Conservation (phyloP, 495 filamentous ascomycete genomes). For the Trichoderma gamsii region DNA sequence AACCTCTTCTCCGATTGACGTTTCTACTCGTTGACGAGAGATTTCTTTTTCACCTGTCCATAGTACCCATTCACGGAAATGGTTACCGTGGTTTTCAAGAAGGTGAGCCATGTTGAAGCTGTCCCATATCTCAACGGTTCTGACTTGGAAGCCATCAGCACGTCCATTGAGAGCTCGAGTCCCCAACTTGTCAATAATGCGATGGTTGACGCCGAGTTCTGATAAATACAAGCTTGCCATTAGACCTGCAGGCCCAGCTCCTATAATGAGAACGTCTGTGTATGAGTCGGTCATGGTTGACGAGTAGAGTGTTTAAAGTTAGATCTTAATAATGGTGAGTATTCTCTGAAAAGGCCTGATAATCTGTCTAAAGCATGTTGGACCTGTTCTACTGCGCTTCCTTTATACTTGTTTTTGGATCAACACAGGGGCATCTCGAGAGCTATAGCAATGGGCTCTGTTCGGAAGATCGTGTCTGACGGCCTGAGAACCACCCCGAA, state of each 20-base stretch:
- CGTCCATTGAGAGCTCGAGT: conserved; percentile 52
- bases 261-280: conserved; percentile 51
- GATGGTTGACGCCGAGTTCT: conserved; percentile 48
- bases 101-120: conserved; percentile 58
- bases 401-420: too few species aligned
- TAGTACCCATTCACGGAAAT: conserved; percentile 42
- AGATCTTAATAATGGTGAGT: too few species aligned
- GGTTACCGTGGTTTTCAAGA: conserved; percentile 53
- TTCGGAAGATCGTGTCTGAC: too few species aligned
- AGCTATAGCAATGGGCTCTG: too few species aligned
- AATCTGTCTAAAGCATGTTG: too few species aligned
- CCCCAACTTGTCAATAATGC: conserved; percentile 56
- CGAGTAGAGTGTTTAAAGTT: too few species aligned
- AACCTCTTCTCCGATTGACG: too few species aligned
- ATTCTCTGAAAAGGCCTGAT: too few species aligned
- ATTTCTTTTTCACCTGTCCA: conserved; percentile 44
- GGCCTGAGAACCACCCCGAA: too few species aligned
- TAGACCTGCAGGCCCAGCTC: conserved; percentile 62
- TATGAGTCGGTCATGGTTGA: too few species aligned
- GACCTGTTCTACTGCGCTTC: too few species aligned
- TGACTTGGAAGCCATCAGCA: conserved; percentile 49
- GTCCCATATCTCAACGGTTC: conserved; percentile 60
- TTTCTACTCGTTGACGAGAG: conserved; percentile 46
- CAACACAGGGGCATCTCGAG: too few species aligned
- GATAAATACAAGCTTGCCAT: conserved; percentile 61